Conservation (phyloP, 257 asterid genomes). For the Salvia splendens region DNA sequence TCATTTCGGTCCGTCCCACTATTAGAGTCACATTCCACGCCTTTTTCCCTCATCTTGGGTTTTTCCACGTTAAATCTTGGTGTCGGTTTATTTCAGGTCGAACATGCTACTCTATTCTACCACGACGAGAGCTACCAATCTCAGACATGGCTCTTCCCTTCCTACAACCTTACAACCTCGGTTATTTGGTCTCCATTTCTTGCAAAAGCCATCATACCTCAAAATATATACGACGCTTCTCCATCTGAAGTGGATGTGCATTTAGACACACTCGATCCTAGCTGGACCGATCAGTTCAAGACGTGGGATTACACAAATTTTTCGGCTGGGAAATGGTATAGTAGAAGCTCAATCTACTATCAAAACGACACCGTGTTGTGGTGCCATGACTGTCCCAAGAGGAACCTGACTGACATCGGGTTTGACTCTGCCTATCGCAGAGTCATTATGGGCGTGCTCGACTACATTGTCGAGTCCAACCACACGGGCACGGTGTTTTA, state of each 20-base stretch:
- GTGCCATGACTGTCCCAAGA: slow-evolving; percentile 67
- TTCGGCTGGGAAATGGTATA: slow-evolving; percentile 70
- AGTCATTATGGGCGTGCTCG: slow-evolving; percentile 51
- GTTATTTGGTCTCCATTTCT: slow-evolving; percentile 85
- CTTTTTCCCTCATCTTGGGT: too few relatives aligned
- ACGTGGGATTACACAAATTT: slow-evolving; percentile 57
- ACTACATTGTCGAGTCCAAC: slow-evolving; percentile 47
- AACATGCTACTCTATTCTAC: slow-evolving; percentile 61
- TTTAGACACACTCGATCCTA: slow-evolving; percentile 64
- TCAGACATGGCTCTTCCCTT: slow-evolving; percentile 69
- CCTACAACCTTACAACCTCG: slow-evolving; percentile 59
- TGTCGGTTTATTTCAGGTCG: slow-evolving; percentile 45
- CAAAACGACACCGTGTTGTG: slow-evolving; percentile 51
- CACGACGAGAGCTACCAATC: slow-evolving; percentile 56
- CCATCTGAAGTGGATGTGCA: slow-evolving; percentile 68
- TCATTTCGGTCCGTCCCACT: too few relatives aligned
- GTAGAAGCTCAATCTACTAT: slow-evolving; percentile 61
- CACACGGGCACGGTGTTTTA: slow-evolving; percentile 57
- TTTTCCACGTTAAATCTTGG: too few relatives aligned
- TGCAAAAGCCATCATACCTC: slow-evolving; percentile 60
- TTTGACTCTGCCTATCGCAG: slow-evolving; percentile 54
- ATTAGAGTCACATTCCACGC: too few relatives aligned
- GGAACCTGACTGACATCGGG: slow-evolving; percentile 67
- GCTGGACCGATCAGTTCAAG: slow-evolving; percentile 56
- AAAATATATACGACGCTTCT: slow-evolving; percentile 59